Base-by-base conservation (phyloP, 352 stramenopile species). In the Phytophthora hibernalis region DNA sequence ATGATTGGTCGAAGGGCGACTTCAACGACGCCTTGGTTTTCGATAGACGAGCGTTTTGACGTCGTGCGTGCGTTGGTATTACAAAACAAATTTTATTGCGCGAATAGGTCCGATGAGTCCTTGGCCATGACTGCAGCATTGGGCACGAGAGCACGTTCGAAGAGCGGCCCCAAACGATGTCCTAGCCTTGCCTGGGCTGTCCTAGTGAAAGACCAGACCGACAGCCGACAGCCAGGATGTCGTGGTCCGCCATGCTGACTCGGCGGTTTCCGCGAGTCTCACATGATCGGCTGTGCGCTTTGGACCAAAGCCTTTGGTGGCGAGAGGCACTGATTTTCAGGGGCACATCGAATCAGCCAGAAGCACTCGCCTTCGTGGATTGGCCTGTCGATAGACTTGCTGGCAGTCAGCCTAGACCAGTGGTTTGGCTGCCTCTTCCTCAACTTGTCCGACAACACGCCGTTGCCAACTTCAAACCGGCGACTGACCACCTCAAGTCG, bases 401-500 rank as follows among this genome's bases (percentile, higher is more conserved):
- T 5, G 24, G 24, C 24, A 38, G 31, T 15, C 35, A 40, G 12
- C 33, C 33, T 13, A n/a, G 31, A 13, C 57, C 57, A 52, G 26
- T 58, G 45, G 48, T 58, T 57, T 26, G 6, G 20, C 43, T 47
- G 40, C 54, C 28, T 33, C 30, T 30, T 53, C 45, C 35, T 47
- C 43, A 30, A 55, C 30, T 54, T 51, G 47, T 65, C 57, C 48
- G 47, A 52, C 48, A 44, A 45, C 37, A 59, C n/a, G 42, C 40
- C 30, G 50, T 68, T 61, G 50, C 43, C 43, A 40, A 62, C 51
- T 18, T 56, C 50, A 67, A 44, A 55, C 48, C 49, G 18, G 47
- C 28, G 49, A 54, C 38, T 59, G 45, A 65, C 61, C 26, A 59
- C 45, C 40, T 66, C 62, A 70, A 61, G 16, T 70, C 40, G 54